These are phyloP conservation scores for Cronartium quercuum DNA, from an alignment of 1,284 basidiomycete species.

Conservation along the genomic window DNA sequence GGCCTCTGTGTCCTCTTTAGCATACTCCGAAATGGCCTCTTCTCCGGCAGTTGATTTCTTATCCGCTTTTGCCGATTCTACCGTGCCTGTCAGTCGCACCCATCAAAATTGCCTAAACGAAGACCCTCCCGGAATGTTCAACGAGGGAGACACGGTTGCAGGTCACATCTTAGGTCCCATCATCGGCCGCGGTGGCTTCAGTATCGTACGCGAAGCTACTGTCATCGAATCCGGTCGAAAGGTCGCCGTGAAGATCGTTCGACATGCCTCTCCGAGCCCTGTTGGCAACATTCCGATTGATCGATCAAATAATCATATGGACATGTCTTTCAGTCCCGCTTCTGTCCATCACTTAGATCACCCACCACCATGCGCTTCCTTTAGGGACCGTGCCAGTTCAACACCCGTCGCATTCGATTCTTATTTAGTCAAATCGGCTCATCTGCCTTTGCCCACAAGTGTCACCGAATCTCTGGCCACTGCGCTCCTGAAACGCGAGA, in stretches of 20 bases:
- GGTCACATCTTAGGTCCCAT: slow-evolving; percentile 69
- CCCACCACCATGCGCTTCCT: slow-evolving; percentile 38
- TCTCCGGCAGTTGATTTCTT: slow-evolving; percentile 36
- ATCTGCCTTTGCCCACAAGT: slow-evolving; percentile 51
- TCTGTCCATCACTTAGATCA: background rate
- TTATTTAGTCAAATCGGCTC: slow-evolving; percentile 55
- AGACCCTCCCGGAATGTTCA: background rate
- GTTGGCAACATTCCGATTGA: background rate
- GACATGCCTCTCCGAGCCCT: slow-evolving; percentile 38
- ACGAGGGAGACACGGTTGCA: slow-evolving; percentile 43
- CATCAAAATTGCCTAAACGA: background rate
- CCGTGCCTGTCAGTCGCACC: background rate
- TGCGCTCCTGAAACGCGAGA: slow-evolving; percentile 63
- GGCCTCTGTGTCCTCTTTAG: slow-evolving; percentile 16
- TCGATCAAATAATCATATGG: background rate
- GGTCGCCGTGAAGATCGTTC: slow-evolving; percentile 75
- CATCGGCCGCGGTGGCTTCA: slow-evolving; percentile 78
- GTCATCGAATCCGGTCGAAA: slow-evolving; percentile 60
- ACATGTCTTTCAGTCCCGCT: background rate
- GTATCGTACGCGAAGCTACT: slow-evolving; percentile 68
- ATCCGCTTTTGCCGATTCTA: slow-evolving; percentile 34
- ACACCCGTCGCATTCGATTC: slow-evolving; percentile 44
- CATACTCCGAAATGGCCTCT: slow-evolving; percentile 31
- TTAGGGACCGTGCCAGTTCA: slow-evolving; percentile 32
- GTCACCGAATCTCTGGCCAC: slow-evolving; percentile 53